Conservation (phyloP, 83 land plant species). For the Thuja plicata region DNA sequence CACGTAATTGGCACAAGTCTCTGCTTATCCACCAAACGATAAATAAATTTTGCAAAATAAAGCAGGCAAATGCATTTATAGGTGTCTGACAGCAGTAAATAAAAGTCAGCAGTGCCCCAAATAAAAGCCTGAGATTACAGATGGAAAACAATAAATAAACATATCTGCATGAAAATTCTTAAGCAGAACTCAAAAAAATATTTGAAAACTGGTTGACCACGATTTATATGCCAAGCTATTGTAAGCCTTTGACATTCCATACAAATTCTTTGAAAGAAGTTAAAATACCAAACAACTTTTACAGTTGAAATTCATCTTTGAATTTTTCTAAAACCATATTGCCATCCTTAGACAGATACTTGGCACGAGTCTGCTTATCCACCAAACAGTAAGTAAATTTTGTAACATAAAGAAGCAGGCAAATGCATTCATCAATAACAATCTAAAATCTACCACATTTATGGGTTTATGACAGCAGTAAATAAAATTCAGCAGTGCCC, state of each 20-base stretch:
- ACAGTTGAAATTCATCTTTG: background rate
- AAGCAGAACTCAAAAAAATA: background rate
- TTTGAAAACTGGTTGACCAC: background rate
- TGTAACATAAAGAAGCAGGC: background rate
- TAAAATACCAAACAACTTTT: background rate
- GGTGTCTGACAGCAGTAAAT: background rate
- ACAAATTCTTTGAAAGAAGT: background rate
- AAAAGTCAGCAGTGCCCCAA: background rate
- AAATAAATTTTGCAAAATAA: background rate
- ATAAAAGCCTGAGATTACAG: background rate
- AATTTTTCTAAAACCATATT: background rate
- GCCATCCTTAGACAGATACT: background rate
- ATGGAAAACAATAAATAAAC: background rate
- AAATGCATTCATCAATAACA: background rate
- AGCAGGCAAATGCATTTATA: background rate
- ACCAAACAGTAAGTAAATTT: background rate
- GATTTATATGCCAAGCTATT: background rate
- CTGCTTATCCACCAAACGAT: background rate
- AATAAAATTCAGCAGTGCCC: background rate
- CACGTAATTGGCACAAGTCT: background rate
- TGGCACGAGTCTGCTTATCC: background rate
- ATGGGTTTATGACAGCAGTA: background rate
- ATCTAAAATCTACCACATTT: background rate
- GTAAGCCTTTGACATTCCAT: background rate
- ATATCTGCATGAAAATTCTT: background rate